Evolutionary conservation across 768 basidiomycete species (phyloP).

Genomic region (Daedaleopsis nitida): DNA sequence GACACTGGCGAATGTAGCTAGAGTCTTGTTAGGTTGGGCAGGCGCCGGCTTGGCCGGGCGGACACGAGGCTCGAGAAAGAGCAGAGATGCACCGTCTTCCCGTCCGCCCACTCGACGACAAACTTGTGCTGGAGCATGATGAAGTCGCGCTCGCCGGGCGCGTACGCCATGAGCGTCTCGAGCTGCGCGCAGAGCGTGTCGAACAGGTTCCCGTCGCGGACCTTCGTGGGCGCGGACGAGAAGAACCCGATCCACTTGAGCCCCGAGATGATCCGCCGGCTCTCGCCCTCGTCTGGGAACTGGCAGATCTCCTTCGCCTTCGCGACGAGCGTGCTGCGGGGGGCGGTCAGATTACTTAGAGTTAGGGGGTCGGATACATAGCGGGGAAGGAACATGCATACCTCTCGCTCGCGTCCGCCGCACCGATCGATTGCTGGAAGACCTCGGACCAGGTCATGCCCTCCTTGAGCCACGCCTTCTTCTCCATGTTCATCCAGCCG

Average conservation of each 20-base stretch:
- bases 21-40: too few relatives aligned
- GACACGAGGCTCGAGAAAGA: too few relatives aligned
- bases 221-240: conserved; percentile 61
- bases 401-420: conserved; percentile 70
- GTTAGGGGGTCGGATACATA: too few relatives aligned
- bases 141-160: conserved; percentile 87
- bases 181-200: conserved; percentile 92
- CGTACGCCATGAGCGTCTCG: conserved; percentile 92
- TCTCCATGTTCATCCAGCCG: conserved; percentile 78
- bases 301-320: conserved; percentile 68
- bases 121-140: conserved; percentile 99
- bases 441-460: conserved; percentile 84
- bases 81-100: conserved; percentile 53
- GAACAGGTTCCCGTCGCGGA: conserved; percentile 76
- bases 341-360: background rate
- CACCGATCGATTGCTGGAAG: conserved; percentile 72
- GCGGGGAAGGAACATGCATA: conserved; percentile 28
- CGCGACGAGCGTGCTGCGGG: conserved; percentile 63
- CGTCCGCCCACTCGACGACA: conserved; percentile 85
- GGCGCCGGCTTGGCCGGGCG: too few relatives aligned
- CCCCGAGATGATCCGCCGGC: conserved; percentile 83
- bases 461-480: conserved; percentile 77
- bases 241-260: conserved; percentile 94
- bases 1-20: too few relatives aligned
- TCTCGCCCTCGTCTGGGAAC: conserved; percentile 74